Conservation (phyloP, 345 rosid genomes). For the Balakata baccata region DNA sequence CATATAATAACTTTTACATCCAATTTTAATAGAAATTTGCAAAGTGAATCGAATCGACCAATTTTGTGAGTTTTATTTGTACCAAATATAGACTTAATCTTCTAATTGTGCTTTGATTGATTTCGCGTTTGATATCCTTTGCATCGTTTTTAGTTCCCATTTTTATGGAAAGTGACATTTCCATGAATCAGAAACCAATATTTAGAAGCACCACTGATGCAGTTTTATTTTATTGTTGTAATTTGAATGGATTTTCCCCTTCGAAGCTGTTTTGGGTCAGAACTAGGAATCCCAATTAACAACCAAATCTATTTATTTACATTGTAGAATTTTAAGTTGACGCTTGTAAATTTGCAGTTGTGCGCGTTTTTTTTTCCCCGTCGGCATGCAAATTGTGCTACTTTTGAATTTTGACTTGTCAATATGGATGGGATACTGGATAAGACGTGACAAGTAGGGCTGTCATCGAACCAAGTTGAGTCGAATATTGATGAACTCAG, state of each 20-base stretch:
- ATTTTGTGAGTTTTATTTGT: too few species aligned
- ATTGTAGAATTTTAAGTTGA: not conserved
- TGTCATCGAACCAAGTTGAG: too few species aligned
- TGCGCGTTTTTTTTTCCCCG: not conserved
- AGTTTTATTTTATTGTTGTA: not conserved
- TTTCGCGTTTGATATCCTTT: not conserved
- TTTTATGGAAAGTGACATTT: not conserved
- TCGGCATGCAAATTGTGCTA: not conserved
- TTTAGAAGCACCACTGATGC: too few species aligned
- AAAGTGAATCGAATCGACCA: too few species aligned
- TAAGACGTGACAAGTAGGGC: not conserved
- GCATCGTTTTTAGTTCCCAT: not conserved
- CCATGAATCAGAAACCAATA: too few species aligned
- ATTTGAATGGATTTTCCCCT: not conserved
- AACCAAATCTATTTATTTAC: too few species aligned
- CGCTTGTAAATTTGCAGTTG: not conserved
- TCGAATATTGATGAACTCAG: too few species aligned
- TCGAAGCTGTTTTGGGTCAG: not conserved
- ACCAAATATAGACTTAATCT: not conserved
- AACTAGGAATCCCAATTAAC: not conserved
- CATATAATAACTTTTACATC: too few species aligned
- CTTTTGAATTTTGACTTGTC: not conserved
- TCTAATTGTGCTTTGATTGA: not conserved
- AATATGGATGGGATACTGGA: not conserved
- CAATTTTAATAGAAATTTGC: too few species aligned